Evolutionary conservation across 2,329 filamentous ascomycete genomes (phyloP), one percentile per base, ranked within the genome.

Genomic region (Lecanosticta acicola): DNA sequence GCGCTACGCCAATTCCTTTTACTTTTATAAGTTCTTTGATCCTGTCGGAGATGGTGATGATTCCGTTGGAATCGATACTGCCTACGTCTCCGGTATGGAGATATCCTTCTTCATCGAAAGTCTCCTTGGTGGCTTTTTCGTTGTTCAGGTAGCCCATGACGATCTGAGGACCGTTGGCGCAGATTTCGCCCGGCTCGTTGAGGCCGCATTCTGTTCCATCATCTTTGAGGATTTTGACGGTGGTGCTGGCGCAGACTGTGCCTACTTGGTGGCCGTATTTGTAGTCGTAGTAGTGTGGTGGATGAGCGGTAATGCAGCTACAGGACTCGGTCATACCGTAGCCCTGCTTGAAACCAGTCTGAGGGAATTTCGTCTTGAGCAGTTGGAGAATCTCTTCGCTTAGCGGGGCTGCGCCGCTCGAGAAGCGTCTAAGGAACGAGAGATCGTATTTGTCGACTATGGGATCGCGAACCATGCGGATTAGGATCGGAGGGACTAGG

Each of bases 301-400:
- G 77, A 43, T 83, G 80, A 0, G 76, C 72, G 0, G 79, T 82
- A 50, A 85, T 80, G 53, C 78, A 83, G 2, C 70, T 73, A 59
- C 79, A 84, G 0, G 72, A 77, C 60, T 84, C 81, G 0, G 81
- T 85, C 80, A 85, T 84, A 20, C 81, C 81, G 55, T 83, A 84
- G 1, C 0, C 78, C 77, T 1, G 75, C 78, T 3, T 72, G 66
- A 84, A 81, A 0, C 78, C 78, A 0, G 75, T 79, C 1, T 72
- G 65, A 0, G 80, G 80, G 55, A 82, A 83, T 39, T 72, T 74
- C 49, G 71, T 67, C 46, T 77, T 64, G 11, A 84, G 66, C 18
- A 75, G 68, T 18, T 75, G 71, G 13, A 83, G 68, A 43, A 84
- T 75, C 58, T 83, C 76, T 4, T 69, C 67, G 2, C 70, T 71